Percentiles rank a stretch among this genome's conserved stretches.
These are phyloP conservation scores for Colletotrichum sp. DNA, from an alignment of 2,329 filamentous ascomycete species.

Conservation along the genomic window DNA sequence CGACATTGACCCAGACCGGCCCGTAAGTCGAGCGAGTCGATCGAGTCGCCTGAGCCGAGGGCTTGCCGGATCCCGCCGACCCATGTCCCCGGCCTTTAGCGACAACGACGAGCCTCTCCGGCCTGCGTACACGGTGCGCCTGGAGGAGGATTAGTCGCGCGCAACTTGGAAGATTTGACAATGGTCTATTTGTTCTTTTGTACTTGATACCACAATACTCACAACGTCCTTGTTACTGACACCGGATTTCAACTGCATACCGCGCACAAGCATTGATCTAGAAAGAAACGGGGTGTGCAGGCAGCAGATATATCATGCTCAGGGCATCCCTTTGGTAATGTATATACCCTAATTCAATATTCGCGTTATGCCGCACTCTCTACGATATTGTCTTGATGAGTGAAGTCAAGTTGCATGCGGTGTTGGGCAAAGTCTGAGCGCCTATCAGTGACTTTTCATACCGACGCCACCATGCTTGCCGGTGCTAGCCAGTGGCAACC, in stretches of 20 bases:
- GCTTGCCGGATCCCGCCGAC: background rate
- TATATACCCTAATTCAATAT: background rate
- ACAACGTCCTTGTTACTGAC: background rate
- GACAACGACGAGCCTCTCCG: background rate
- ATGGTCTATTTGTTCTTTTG: background rate
- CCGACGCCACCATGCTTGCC: background rate
- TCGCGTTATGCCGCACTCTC: background rate
- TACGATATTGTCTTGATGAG: background rate
- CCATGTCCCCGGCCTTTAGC: background rate
- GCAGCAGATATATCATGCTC: background rate
- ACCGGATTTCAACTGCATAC: background rate
- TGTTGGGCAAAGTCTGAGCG: background rate
- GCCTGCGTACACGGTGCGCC: background rate
- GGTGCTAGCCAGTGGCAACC: background rate
- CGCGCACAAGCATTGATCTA: background rate
- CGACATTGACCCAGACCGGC: background rate
- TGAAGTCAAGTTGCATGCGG: background rate
- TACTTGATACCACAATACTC: background rate
- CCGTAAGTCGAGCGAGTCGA: conserved; percentile 3
- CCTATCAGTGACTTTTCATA: background rate
- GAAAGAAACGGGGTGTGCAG: background rate
- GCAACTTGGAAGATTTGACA: too few species aligned
- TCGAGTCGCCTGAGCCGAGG: conserved; percentile 9
- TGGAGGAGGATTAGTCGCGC: conserved; percentile 6
- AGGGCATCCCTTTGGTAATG: background rate